Evolutionary conservation across 148 eudicot genomes (phyloP).

Genomic region (Chenopodium album): DNA sequence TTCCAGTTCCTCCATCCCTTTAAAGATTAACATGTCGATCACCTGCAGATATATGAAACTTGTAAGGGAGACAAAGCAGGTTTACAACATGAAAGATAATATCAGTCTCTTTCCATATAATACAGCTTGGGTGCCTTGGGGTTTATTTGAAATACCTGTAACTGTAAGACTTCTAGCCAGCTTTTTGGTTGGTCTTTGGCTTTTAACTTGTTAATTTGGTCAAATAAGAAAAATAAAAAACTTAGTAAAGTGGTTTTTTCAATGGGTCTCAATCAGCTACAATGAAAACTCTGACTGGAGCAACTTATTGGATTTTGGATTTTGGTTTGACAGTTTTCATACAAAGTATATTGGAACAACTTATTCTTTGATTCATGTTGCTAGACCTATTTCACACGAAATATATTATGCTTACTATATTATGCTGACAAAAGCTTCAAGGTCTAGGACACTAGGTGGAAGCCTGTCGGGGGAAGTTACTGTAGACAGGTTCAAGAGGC

Average conservation of each 20-base stretch:
- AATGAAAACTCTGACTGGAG: neutral
- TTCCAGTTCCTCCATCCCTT: constrained; percentile 76
- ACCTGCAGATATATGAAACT: constrained; percentile 45
- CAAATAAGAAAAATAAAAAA: neutral
- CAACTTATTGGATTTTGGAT: neutral
- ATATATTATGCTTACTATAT: neutral
- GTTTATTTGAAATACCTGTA: neutral
- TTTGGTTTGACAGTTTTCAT: too few relatives aligned
- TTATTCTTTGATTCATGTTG: too few relatives aligned
- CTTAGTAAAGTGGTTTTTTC: neutral
- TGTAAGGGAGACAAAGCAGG: neutral
- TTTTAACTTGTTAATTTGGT: neutral
- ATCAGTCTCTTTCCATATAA: neutral
- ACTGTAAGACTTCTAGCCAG: neutral
- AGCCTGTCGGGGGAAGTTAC: neutral
- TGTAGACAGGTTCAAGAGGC: neutral
- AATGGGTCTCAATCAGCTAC: neutral
- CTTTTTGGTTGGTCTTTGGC: neutral
- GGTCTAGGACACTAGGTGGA: neutral
- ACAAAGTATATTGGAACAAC: too few relatives aligned
- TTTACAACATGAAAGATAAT: neutral
- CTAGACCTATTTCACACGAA: too few relatives aligned
- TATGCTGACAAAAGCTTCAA: neutral
- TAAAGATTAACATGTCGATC: constrained; percentile 84
- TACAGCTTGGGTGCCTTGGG: neutral